These are phyloP conservation scores for Moesziomyces antarcticus DNA, from an alignment of 1,284 basidiomycete species.

Conservation along the genomic window DNA sequence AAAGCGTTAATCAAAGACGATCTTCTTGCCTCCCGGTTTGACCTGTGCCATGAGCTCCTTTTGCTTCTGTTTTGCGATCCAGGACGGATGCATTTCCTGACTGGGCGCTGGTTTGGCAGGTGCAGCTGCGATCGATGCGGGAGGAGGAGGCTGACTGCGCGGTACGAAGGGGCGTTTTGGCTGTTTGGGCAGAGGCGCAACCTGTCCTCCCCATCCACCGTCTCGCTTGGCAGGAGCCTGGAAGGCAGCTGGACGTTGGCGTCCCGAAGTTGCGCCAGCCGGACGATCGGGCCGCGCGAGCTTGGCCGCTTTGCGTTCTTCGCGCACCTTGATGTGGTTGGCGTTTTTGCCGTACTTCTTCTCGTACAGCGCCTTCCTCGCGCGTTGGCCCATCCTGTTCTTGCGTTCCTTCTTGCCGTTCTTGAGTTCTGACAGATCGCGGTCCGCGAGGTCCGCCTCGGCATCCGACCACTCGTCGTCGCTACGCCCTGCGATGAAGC, in stretches of 20 bases:
- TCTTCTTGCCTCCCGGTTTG: conserved; percentile 56
- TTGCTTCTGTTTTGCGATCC: conserved; percentile 63
- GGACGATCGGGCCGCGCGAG: conserved; percentile 1
- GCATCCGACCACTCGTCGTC: conserved; percentile 78
- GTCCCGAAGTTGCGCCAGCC: conserved; percentile 2
- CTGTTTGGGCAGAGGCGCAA: conserved; percentile 32
- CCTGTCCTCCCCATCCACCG: conserved; percentile 35
- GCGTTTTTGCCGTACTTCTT: conserved; percentile 92
- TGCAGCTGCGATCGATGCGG: background rate
- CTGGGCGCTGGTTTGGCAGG: conserved; percentile 5
- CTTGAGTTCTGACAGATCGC: conserved; percentile 69
- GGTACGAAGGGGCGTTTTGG: conserved; percentile 13
- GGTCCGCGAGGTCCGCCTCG: conserved; percentile 74
- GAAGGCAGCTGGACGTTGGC: conserved; percentile 33
- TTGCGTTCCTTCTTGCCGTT: conserved; percentile 72
- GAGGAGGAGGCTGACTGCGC: background rate
- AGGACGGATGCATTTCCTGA: conserved; percentile 57
- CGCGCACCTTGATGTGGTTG: conserved; percentile 76
- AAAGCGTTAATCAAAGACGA: conserved; percentile 53
- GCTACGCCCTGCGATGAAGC: conserved; percentile 79
- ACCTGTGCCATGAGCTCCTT: conserved; percentile 54
- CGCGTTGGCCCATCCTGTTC: conserved; percentile 90
- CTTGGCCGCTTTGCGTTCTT: conserved; percentile 31
- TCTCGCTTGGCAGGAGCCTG: conserved; percentile 32
- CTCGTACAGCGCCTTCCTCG: conserved; percentile 95